These are phyloP conservation scores for Rutidosis leptorrhynchoides DNA, from an alignment of 129 eudicot species.

Conservation along the genomic window DNA sequence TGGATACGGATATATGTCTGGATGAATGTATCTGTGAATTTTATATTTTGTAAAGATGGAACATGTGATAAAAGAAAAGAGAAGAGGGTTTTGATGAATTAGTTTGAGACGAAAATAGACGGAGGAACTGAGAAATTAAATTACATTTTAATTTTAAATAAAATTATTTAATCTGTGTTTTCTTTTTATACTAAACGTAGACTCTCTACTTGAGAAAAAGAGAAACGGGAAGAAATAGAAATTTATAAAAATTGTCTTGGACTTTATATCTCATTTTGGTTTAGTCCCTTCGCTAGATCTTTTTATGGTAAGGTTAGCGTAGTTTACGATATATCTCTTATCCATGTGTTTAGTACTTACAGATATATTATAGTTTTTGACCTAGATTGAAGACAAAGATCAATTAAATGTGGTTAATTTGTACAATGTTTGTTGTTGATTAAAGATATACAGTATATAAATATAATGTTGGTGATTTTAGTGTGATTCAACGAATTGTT, in stretches of 20 bases:
- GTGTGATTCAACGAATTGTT: no score
- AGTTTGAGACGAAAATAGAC: constrained; percentile 48
- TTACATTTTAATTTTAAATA: not conserved
- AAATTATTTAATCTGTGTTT: constrained; percentile 1
- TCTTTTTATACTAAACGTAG: constrained; percentile 14
- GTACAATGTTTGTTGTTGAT: no score
- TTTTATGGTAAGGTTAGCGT: not conserved
- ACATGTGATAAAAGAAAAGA: constrained; percentile 30
- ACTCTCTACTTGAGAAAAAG: constrained; percentile 15
- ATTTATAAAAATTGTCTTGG: not conserved
- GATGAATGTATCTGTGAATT: constrained; percentile 36
- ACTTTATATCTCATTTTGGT: not conserved
- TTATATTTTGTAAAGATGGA: constrained; percentile 16
- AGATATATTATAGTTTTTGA: no score
- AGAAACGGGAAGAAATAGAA: not conserved
- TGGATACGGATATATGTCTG: constrained; percentile 40
- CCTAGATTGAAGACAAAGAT: not conserved
- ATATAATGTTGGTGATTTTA: no score
- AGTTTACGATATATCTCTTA: no score
- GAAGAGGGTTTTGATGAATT: constrained; percentile 24
- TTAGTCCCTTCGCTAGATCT: not conserved
- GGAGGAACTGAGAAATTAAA: constrained; percentile 52
- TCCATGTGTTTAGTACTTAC: not conserved
- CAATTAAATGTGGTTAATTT: no score
- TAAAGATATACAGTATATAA: no score